Base-by-base conservation (phyloP, 495 filamentous ascomycete genomes). In the Aspergillus funiculosus region DNA sequence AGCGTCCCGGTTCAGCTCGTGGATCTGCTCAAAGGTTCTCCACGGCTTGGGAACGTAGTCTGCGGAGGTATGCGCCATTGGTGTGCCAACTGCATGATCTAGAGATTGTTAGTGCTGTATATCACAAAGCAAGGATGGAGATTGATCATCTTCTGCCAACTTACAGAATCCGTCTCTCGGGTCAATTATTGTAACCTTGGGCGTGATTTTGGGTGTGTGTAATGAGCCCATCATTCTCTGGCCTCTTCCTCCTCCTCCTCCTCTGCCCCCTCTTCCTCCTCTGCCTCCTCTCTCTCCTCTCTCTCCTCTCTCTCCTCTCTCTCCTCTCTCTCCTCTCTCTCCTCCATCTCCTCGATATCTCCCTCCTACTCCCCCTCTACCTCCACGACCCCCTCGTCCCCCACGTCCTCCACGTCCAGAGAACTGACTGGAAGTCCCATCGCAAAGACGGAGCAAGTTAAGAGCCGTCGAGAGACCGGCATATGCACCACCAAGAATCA, bases 131-230 rank as follows among this genome's bases (percentile, higher is more conserved):
- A 5, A 7, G 17, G 17, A 25, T 4, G 11, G 18, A 26, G 11
- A 39, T 39, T n/a, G n/a, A 9, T 18, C 10, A 22, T 35, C 11
- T 37, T 9, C 1, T 11, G 27, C 5, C 9, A 55, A 68, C 57
- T 52, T 48, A 81, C 77, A 81, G 56, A 70, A 81, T 15, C 79
- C 80, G 63, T 83, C 80, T 18, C 75, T 63, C 50, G 81, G 77
- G 46, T 83, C 79, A 7, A 81, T 68, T 15, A 83, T 69, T 11
- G 77, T 81, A 34, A 82, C 72, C 24, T 78, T 64, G 13, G 80
- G 46, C 5, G 66, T 56, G 13, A 71, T 63, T 18, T 58, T 50
- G 14, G 45, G 51, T 17, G 59, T 41, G 5, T 20, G 37, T 7
- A 22, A 27, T 11, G n/a, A 27, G 8, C n/a, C 1, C 13, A 15